Evolutionary conservation across 306 rosid genomes (phyloP).

Genomic region (Crotalaria pallida): DNA sequence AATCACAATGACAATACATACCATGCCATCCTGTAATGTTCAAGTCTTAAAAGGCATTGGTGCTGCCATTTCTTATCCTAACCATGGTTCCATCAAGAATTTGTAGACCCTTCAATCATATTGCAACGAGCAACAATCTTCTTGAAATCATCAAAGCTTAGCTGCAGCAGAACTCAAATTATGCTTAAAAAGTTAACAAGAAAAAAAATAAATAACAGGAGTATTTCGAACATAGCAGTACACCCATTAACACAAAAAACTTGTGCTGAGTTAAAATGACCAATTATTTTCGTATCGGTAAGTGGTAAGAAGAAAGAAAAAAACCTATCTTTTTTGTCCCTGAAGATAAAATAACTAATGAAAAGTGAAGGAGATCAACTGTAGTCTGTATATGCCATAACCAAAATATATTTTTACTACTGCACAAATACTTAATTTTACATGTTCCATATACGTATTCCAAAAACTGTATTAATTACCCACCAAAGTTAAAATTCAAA

Average conservation of each 20-base stretch:
- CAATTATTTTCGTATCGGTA: neutral
- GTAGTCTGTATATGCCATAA: neutral
- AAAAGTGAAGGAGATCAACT: neutral
- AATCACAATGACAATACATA: neutral
- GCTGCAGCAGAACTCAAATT: conserved; percentile 39
- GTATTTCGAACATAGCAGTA: neutral
- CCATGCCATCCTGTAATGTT: neutral
- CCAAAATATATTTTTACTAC: neutral
- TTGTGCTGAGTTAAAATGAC: neutral
- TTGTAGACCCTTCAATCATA: conserved; percentile 47
- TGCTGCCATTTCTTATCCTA: neutral
- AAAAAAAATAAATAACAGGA: neutral
- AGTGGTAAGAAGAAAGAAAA: neutral
- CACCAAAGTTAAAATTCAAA: neutral
- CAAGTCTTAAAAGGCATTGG: neutral
- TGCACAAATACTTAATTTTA: neutral
- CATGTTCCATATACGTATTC: neutral
- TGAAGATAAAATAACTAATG: neutral
- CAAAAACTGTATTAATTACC: neutral
- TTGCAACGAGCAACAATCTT: conserved; percentile 76
- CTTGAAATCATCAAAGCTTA: conserved; percentile 68
- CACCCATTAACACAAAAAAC: conserved; percentile 11
- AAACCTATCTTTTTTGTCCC: neutral
- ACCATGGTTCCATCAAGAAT: conserved; percentile 27
- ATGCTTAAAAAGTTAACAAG: neutral